phyloP scores from a whole-genome alignment of 495 filamentous ascomycete genomes.

The Penicillium antarcticum region DNA sequence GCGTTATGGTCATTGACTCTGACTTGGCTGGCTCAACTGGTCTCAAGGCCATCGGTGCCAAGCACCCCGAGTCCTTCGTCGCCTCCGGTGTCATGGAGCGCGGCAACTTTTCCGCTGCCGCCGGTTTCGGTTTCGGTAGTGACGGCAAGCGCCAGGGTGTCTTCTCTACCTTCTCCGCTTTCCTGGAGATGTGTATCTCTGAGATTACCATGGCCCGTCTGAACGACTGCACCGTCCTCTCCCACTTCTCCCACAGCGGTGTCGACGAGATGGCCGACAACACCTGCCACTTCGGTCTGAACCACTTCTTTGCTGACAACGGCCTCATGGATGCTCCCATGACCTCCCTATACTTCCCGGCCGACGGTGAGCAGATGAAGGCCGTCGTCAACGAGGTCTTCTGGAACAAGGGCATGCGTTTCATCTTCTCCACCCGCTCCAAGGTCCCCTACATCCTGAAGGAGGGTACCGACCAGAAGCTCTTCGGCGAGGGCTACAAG shows the following conservation, averaged over 20 bases:
- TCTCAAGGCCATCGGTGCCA: constrained; percentile 30
- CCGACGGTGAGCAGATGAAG: constrained; percentile 43
- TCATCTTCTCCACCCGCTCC: constrained; percentile 41
- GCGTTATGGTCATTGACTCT: constrained; percentile 44
- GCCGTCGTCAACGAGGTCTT: constrained; percentile 38
- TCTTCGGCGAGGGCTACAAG: constrained; percentile 34
- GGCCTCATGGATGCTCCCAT: constrained; percentile 33
- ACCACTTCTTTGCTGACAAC: constrained; percentile 43
- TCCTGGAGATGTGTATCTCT: constrained; percentile 40
- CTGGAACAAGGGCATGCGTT: constrained; percentile 34
- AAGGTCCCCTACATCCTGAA: constrained; percentile 41
- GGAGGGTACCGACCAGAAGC: constrained; percentile 33
- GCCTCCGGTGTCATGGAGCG: constrained; percentile 40
- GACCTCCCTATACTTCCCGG: constrained; percentile 37
- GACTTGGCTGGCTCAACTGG: constrained; percentile 41
- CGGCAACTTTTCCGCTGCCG: constrained; percentile 40
- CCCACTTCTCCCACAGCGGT: constrained; percentile 40
- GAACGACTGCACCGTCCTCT: constrained; percentile 38
- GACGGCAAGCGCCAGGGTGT: constrained; percentile 38
- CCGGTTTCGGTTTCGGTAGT: constrained; percentile 39
- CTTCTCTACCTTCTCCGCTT: constrained; percentile 41
- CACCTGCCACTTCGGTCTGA: constrained; percentile 41
- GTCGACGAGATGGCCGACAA: constrained; percentile 44
- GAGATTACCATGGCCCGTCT: constrained; percentile 42
- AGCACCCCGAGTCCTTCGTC: constrained; percentile 36